Conservation (phyloP, 805 yeast genomes). For the Wickerhamomyces subpelliculosus region DNA sequence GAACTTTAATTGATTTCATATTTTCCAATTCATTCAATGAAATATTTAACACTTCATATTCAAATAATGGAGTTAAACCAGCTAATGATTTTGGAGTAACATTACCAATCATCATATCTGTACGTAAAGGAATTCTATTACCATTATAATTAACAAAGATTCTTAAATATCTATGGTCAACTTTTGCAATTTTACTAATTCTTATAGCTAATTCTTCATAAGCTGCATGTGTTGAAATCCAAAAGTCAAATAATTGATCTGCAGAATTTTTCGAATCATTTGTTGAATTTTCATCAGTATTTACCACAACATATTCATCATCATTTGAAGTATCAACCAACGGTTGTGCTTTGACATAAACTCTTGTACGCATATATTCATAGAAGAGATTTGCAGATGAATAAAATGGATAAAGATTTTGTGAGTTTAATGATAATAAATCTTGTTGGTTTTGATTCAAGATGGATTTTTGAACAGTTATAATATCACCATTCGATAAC, state of each 20-base stretch:
- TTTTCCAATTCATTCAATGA: conserved; percentile 73
- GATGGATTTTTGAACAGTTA: conserved; percentile 26
- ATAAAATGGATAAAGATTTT: conserved; percentile 25
- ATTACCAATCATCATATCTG: conserved; percentile 24
- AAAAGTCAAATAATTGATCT: conserved; percentile 43
- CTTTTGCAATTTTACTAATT: conserved; percentile 46
- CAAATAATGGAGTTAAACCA: conserved; percentile 37
- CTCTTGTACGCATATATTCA: conserved; percentile 48
- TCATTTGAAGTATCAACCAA: conserved; percentile 33
- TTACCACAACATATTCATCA: conserved; percentile 42
- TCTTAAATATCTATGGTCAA: conserved; percentile 56
- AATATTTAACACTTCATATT: conserved; percentile 72
- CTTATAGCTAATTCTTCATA: conserved; percentile 56
- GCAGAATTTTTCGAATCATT: conserved; percentile 9
- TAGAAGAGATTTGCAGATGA: conserved; percentile 41
- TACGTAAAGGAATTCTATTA: conserved; percentile 42
- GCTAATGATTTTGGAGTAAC: conserved; percentile 27
- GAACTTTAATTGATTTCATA: conserved; percentile 56
- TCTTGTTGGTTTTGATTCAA: conserved; percentile 2
- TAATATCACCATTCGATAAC: conserved; percentile 61
- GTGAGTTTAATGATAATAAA: conserved; percentile 5
- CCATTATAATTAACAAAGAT: conserved; percentile 58
- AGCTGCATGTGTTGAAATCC: conserved; percentile 58
- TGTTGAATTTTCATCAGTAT: conserved; percentile 16
- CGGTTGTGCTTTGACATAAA: conserved; percentile 49